Base-by-base conservation (phyloP, 2,329 filamentous ascomycete species). In the Spiromastix sp. region DNA sequence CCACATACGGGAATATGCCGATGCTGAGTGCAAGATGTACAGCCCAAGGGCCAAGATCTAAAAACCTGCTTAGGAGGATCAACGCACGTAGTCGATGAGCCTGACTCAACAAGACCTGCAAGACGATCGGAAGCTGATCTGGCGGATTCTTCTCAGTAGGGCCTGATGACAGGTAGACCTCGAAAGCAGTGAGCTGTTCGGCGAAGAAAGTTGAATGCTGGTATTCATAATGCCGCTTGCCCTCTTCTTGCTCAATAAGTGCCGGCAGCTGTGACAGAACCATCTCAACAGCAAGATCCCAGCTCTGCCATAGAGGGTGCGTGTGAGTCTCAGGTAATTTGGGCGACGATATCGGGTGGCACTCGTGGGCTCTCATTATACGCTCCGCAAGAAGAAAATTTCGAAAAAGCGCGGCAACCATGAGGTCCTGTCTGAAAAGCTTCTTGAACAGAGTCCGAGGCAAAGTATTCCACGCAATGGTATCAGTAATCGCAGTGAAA, bases 11-110 rank as follows among this genome's bases (percentile, higher is more conserved):
- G 59, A 98, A 98, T 43, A 98, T 98, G 16, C 91, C 91, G 42
- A 98, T 98, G 58, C 87, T 95, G 11, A 98, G 71, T 11, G 91
- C 91, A 26, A 98, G 75, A 56, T 96, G 91, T n/a, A 98, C 91
- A 19, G 91, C 93, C 91, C 91, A 98, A 1, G 91, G 91, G 0
- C 91, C 91, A 25, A 96, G 73, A 51, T 98, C 91, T 13, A 98
- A 68, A 58, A 98, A 98, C 46, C 86, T 85, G 39, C 87, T 91
- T 0, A 98, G 71, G 5, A 98, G 66, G 34, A 98, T 93, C 42
- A 98, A 70, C 11, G 91, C 91, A 32, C 91, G 74, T 17, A 98
- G 75, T 47, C 91, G 72, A 56, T 98, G 91, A 40, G 94, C 87
- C 57, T 98, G 91, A 55, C 89, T 96, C 4, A 98, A 72, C 9